Evolutionary conservation across 2,329 filamentous ascomycete species (phyloP), one percentile per base, ranked within the genome.

Genomic region (Westerdykella ornata): DNA sequence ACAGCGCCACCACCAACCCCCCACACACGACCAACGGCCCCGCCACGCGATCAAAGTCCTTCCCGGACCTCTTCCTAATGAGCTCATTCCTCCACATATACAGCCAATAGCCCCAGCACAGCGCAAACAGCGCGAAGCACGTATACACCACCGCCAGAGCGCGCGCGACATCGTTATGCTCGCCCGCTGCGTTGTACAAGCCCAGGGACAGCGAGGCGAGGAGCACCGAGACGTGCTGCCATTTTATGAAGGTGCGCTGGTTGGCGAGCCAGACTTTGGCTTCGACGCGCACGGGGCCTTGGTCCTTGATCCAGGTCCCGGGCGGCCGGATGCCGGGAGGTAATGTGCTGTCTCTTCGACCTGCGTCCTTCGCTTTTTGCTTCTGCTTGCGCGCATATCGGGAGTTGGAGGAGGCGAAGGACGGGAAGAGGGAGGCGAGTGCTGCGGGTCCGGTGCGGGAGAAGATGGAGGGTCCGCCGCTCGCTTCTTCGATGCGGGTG

Each of bases 241-340:
- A 98, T 68, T 96, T 97, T 67, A 98, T 83, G 63, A 96, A 98
- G 0, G 92, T 98, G 47, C 92, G 84, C 70, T 98, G 90, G 67
- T 98, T 98, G 41, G 92, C 92, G 43, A 98, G 82, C 90, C 92
- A 98, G 20, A 98, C 90, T 69, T 98, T 98, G 47, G 88, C 88
- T 70, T 98, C 92, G 43, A 98, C 88, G 61, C 88, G 85, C 50
- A 97, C 77, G 28, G 88, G 85, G 3, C 92, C 90, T 26, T 84
- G 78, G 67, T 98, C 94, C 72, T 98, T 98, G 73, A 98, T 86
- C 82, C 90, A 94, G 51, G 81, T 76, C 7, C 77, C 80, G 1
- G 92, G 92, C 60, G 94, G 82, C 16, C 78, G 78, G n/a, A 98
- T 87, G 22, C 92, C 92, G 18, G 88, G 85, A 0, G 92, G 92